Evolutionary conservation across 2,329 filamentous ascomycete species (phyloP).

Genomic region (Pseudogymnoascus sp.): DNA sequence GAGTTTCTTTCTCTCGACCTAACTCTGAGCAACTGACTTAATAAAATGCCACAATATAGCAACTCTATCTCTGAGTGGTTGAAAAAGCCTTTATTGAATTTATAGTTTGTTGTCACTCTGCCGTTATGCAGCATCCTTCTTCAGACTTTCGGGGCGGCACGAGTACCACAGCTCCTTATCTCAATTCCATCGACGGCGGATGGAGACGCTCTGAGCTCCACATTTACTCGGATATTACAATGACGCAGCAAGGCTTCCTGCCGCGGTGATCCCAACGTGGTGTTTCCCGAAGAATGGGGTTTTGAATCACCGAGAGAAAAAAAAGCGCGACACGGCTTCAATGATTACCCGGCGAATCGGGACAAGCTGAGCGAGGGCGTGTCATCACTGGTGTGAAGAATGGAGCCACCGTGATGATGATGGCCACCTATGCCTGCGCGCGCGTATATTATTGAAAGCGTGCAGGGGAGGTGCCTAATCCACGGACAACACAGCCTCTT

Average conservation of each 20-base stretch:
- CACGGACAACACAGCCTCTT: constrained; percentile 6
- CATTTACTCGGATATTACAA: constrained; percentile 2
- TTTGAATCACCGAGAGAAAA: neutral
- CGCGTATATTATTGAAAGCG: constrained; percentile 6
- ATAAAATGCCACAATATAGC: neutral
- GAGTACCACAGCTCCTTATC: neutral
- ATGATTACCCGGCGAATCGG: constrained; percentile 2
- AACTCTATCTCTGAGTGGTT: neutral
- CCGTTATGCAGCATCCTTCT: neutral
- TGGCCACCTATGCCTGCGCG: neutral
- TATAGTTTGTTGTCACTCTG: neutral
- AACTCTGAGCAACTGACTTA: neutral
- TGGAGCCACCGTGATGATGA: neutral
- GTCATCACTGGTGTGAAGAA: neutral
- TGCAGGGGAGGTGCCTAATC: neutral
- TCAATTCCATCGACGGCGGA: neutral
- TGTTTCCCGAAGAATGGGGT: neutral
- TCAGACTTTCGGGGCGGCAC: neutral
- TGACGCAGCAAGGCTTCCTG: neutral
- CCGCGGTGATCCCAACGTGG: constrained; percentile 1
- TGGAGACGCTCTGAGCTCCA: neutral
- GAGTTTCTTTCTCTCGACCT: neutral
- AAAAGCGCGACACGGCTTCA: neutral
- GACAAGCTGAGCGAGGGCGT: neutral
- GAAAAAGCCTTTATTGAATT: neutral